A percentile compares a stretch with the other conserved stretches of the same genome.
Conservation (phyloP, 2,329 filamentous ascomycete species). For the Fusarium mangiferae region DNA sequence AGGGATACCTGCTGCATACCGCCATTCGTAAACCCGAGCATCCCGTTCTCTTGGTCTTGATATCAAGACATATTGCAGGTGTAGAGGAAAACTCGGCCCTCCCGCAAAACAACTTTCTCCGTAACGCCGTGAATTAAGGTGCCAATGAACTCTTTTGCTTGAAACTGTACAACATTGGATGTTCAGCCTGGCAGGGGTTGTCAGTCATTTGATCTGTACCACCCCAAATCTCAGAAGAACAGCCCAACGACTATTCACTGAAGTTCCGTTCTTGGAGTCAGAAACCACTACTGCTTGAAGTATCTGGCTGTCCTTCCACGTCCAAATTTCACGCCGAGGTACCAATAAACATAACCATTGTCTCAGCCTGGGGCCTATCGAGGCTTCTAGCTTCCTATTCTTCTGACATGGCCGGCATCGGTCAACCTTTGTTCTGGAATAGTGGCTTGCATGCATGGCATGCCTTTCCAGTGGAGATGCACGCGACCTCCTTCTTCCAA, state of each 20-base stretch:
- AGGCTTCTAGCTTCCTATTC: not conserved
- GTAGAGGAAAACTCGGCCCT: not conserved
- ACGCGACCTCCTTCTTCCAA: conserved; percentile 25
- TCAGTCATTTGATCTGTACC: conserved; percentile 30
- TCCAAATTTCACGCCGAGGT: not conserved
- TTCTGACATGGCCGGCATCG: not conserved
- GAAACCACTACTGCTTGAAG: not conserved
- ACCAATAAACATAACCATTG: not conserved
- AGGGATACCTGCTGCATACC: conserved; percentile 15
- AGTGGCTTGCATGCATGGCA: conserved; percentile 3
- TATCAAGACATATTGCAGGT: not conserved
- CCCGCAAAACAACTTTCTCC: not conserved
- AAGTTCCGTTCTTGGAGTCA: too few species aligned
- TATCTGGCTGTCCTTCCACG: not conserved
- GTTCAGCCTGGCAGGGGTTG: conserved; percentile 23
- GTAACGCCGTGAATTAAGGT: not conserved
- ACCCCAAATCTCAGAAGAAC: not conserved
- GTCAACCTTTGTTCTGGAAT: conserved; percentile 11
- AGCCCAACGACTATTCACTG: not conserved
- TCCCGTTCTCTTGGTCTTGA: not conserved
- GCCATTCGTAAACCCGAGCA: conserved; percentile 3
- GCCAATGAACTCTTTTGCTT: not conserved
- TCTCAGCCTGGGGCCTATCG: not conserved
- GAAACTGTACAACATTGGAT: not conserved
- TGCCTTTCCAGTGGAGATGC: conserved; percentile 6